Evolutionary conservation across 371 early-diverging fungal species (phyloP), one percentile per base, ranked within the genome.

Genomic region (Thermomucor indicae-seudaticae): DNA sequence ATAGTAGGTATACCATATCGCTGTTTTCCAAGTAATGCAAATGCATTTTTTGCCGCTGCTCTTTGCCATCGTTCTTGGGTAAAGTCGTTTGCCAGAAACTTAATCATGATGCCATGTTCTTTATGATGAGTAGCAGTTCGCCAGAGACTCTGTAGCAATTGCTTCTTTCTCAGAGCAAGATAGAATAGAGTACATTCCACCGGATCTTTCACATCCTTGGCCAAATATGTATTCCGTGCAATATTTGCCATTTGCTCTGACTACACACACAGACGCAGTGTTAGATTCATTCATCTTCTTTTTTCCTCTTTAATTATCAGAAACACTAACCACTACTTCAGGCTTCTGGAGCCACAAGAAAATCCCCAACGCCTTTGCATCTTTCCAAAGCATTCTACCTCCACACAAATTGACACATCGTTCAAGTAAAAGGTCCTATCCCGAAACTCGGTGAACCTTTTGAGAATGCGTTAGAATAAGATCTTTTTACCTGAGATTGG

Each of bases 11-110:
- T 76, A 91, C 91, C 88, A 61, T 87, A 96, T 43, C 98, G 80
- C 58, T 96, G 96, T 55, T 89, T 92, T 52, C 98, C 95, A 20
- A 98, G 70, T 25, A 98, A 65, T 6, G 88, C 98, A 72, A 89
- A 98, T 0, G 99, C 99, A 63, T 98, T 98, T 65, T 98, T 98
- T 7, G 88, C 67, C 1, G 99, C 98, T 0, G 97, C 94, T 8
- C 84, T 89, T 58, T 80, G 83, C 96, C 96, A 96, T 41, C 92
- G 71, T 1, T 84, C 81, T 27, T 88, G 80, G 3, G 72, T 72
- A 75, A 97, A 97, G 62, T 96, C 93, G 57, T 96, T 91, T 14
- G 84, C 78, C 41, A 97, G 61, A 62, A 98, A 97, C 31, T 79
- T 77, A 8, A 90, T 50, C 95, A 96, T 97, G 19, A 81, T 81